phyloP scores from a whole-genome alignment of 805 yeast genomes.

The Metschnikowia gelsemii region DNA sequence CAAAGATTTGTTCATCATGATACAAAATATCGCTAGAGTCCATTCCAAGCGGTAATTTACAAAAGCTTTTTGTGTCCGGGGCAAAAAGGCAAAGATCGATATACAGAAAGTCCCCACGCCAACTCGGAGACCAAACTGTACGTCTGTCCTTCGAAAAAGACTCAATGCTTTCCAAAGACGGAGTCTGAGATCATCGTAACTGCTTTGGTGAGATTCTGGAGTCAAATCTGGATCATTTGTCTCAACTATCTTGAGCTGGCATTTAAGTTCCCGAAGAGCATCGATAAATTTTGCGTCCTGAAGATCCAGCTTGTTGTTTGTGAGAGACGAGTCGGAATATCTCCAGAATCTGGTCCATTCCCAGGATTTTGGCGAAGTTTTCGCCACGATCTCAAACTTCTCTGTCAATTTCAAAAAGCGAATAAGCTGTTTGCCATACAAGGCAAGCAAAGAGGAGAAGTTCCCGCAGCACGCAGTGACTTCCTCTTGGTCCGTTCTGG shows the following conservation, averaged over 20 bases:
- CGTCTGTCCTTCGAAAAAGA: slow-evolving; percentile 59
- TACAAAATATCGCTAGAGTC: slow-evolving; percentile 78
- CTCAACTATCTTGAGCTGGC: slow-evolving; percentile 12
- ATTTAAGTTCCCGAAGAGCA: slow-evolving; percentile 21
- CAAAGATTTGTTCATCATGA: slow-evolving; percentile 79
- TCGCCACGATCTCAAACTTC: slow-evolving; percentile 34
- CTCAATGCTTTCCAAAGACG: slow-evolving; percentile 51
- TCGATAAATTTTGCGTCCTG: slow-evolving; percentile 20
- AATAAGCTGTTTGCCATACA: slow-evolving; percentile 58
- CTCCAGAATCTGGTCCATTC: slow-evolving; percentile 56
- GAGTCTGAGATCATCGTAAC: slow-evolving; percentile 10
- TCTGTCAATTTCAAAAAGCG: slow-evolving; percentile 46
- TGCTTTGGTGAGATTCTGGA: background rate
- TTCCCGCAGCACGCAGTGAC: slow-evolving; percentile 84
- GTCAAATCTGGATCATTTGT: background rate
- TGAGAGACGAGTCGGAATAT: slow-evolving; percentile 9
- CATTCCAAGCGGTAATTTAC: slow-evolving; percentile 77
- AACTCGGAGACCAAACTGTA: slow-evolving; percentile 76
- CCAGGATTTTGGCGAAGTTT: slow-evolving; percentile 37
- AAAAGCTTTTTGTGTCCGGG: slow-evolving; percentile 53
- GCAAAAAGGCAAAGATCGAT: slow-evolving; percentile 65
- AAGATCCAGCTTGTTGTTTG: slow-evolving; percentile 8
- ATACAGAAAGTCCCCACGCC: slow-evolving; percentile 72
- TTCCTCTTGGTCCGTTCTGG: slow-evolving; percentile 67
- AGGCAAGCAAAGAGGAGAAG: slow-evolving; percentile 62